Evolutionary conservation across 2,329 filamentous ascomycete genomes (phyloP).

Genomic region (Aspergillus aculeatinus): DNA sequence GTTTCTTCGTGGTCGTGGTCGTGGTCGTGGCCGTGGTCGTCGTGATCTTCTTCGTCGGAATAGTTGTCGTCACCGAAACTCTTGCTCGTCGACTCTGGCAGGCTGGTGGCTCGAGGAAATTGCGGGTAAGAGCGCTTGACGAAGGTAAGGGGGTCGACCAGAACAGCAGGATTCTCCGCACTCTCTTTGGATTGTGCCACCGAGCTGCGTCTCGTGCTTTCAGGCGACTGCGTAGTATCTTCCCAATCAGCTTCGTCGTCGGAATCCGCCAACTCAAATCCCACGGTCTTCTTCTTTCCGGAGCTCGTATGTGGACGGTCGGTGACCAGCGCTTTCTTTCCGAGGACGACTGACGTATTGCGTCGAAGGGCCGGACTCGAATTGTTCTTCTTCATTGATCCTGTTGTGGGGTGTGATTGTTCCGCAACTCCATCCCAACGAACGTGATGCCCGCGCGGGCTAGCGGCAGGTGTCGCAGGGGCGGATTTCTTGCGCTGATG

Average conservation of each 20-base stretch:
- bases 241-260: conserved; percentile 50
- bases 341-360: conserved; percentile 36
- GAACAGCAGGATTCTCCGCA: conserved; percentile 33
- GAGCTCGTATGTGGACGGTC: conserved; percentile 34
- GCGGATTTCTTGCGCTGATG: conserved; percentile 50
- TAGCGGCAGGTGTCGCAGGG: conserved; percentile 44
- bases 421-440: conserved; percentile 45
- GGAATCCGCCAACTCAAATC: conserved; percentile 47
- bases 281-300: conserved; percentile 48
- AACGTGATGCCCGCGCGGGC: conserved; percentile 41
- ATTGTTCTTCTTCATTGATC: conserved; percentile 47
- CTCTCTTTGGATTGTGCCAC: conserved; percentile 38
- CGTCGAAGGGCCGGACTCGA: conserved; percentile 44
- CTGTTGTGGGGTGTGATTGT: conserved; percentile 32
- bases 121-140: conserved; percentile 43
- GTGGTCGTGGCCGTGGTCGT: conserved; percentile 14
- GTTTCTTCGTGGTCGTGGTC: conserved; percentile 19
- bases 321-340: conserved; percentile 41
- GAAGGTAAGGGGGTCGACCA: conserved; percentile 42
- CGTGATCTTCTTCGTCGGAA: conserved; percentile 23
- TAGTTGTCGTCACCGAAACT: conserved; percentile 30
- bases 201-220: conserved; percentile 48
- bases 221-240: conserved; percentile 49
- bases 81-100: conserved; percentile 38
- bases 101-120: conserved; percentile 38